phyloP scores from a whole-genome alignment of 1,139 yeast genomes.

The Hansenula lynferdii region DNA sequence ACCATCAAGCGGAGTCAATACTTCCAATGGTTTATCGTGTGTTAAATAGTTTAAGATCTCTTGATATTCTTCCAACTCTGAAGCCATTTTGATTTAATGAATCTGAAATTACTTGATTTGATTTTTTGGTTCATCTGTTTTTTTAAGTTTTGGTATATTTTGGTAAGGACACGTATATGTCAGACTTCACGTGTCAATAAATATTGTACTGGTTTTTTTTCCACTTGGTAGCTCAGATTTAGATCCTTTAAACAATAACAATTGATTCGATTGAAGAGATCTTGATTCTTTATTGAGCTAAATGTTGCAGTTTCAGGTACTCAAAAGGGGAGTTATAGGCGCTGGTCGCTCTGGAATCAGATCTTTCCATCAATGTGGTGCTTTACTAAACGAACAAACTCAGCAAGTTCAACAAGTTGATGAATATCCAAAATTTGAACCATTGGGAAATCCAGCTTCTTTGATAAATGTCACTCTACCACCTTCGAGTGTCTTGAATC shows the following conservation, averaged over 20 bases:
- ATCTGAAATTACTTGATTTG: background rate
- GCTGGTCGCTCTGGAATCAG: no score
- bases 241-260: no score
- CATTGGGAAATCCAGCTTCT: constrained; percentile 39
- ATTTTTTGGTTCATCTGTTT: background rate
- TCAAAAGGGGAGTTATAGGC: no score
- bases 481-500: constrained; percentile 40
- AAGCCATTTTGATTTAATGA: background rate
- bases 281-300: no score
- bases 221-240: background rate
- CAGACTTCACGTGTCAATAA: background rate
- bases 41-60: constrained; percentile 1
- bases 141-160: background rate
- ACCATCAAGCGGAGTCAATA: constrained; percentile 15
- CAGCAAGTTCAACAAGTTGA: background rate
- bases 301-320: no score
- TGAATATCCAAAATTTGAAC: constrained; percentile 34
- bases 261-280: background rate
- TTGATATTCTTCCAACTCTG: constrained; percentile 9
- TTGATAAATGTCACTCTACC: constrained; percentile 44
- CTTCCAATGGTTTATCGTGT: constrained; percentile 4
- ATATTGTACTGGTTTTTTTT: background rate
- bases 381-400: background rate
- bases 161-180: no score
- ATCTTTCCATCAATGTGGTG: no score